A percentile compares a stretch with the other conserved stretches of the same genome.
Conservation (phyloP, 495 filamentous ascomycete species). For the Aspergillus nidulans region DNA sequence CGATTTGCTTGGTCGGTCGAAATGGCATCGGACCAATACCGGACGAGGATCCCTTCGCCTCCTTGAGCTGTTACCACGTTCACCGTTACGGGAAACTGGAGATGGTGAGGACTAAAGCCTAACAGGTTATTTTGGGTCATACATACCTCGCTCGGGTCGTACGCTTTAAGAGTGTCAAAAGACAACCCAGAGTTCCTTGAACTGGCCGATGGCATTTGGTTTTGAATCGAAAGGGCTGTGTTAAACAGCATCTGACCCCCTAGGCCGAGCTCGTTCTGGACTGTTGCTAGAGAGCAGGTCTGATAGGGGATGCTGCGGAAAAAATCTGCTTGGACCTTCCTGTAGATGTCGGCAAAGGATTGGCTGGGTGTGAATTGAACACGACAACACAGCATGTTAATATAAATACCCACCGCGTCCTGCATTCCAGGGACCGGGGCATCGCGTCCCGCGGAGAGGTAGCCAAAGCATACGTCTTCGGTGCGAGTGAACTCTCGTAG, state of each 20-base stretch:
- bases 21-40: constrained; percentile 4
- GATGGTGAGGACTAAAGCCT: not conserved
- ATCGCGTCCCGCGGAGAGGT: too few species aligned
- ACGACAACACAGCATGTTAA: constrained; percentile 54
- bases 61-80: constrained; percentile 1
- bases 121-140: not conserved
- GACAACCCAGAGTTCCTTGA: not conserved
- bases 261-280: not conserved
- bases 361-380: constrained; percentile 32
- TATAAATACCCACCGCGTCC: constrained; percentile 50
- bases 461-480: too few species aligned
- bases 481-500: too few species aligned
- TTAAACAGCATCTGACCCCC: constrained; percentile 1
- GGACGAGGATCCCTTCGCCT: not conserved
- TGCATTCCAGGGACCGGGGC: too few species aligned
- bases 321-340: constrained; percentile 44
- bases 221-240: too few species aligned
- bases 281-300: constrained; percentile 33
- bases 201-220: too few species aligned
- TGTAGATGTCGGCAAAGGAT: constrained; percentile 38
- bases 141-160: constrained; percentile 7
- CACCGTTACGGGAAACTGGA: constrained; percentile 1
- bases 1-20: not conserved
- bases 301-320: constrained; percentile 48
- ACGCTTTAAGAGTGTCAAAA: not conserved